Percentiles rank a stretch among this genome's conserved stretches.
Conservation (phyloP, 2,329 filamentous ascomycete species). For the Aspergillus calidoustus region DNA sequence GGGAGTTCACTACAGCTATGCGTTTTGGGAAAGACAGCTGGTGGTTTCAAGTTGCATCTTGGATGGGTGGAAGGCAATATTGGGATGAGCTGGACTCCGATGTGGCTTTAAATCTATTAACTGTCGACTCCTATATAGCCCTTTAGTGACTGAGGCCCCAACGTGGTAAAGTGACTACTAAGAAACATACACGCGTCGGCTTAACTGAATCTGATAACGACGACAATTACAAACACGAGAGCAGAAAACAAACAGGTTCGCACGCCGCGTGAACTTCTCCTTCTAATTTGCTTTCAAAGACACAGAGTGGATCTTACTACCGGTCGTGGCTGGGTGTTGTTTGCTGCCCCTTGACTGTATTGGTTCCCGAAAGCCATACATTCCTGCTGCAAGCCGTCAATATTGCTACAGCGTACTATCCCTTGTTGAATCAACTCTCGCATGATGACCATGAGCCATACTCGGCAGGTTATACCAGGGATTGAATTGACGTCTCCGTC, state of each 20-base stretch:
- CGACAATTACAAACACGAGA: too few relatives aligned
- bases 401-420: constrained; percentile 23
- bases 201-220: too few relatives aligned
- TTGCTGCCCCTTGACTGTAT: constrained; percentile 17
- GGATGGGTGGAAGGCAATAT: constrained; percentile 30
- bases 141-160: constrained; percentile 13
- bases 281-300: constrained; percentile 3
- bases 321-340: constrained; percentile 22
- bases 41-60: constrained; percentile 33
- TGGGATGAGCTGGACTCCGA: constrained; percentile 29
- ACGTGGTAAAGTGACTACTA: not conserved
- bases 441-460: constrained; percentile 29
- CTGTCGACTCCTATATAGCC: constrained; percentile 34
- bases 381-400: constrained; percentile 25
- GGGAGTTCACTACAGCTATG: constrained; percentile 31
- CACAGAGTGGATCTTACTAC: constrained; percentile 23
- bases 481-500: constrained; percentile 30
- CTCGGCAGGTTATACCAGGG: constrained; percentile 30
- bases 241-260: too few relatives aligned
- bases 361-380: constrained; percentile 28
- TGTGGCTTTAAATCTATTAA: constrained; percentile 30
- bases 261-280: too few relatives aligned
- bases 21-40: constrained; percentile 27
- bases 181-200: not conserved
- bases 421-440: constrained; percentile 22